Evolutionary conservation across 1,139 yeast species (phyloP), one percentile per base, ranked within the genome.

Genomic region (Taphrina sp.): DNA sequence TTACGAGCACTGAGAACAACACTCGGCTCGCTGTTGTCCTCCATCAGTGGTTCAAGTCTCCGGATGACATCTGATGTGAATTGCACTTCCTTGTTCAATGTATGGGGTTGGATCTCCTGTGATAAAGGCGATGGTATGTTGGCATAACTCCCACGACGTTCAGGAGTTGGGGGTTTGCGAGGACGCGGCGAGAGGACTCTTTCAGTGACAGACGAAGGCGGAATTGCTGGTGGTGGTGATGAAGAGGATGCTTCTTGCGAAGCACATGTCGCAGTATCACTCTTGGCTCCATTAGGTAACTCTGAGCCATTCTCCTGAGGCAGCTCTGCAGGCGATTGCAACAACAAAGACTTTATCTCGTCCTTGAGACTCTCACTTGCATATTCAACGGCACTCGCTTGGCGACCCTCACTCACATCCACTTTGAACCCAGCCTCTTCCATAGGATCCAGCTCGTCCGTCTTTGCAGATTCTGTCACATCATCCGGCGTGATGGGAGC

Each of bases 91-190:
- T 39, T 49, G 8, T 33, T 34, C 16, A 26, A 19, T 17, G 54
- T 33, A 19, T 33, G 19, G 17, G 54, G 34, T 2, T 20, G 23
- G 14, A 42, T 49, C 16, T 31, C 44, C n/a, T 49, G 54, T 19
- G 44, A 22, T 17, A 49, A 33, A 5, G 54, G 54, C 34, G 54
- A 49, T 7, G 54, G 54, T 12, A 49, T 39, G 17, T 49, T 49
- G 19, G 38, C 28, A 33, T 39, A 49, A 23, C 39, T 29, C 39
- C 46, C 19, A 23, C 39, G 46, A 14, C 54, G 24, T 19, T 49
- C 54, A 22, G 54, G 54, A 5, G 54, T 49, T 3, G 54, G 54
- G 14, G 54, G 46, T 33, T 49, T 49, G 29, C 45, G 45, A 16
- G 54, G 54, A 17, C 37, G 26, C 4, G 54, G 54, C 10, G 54